Percentiles rank a stretch among this genome's conserved stretches.
phyloP scores from a whole-genome alignment of 2,329 filamentous ascomycete species.

The Ceratocystis cubensis region DNA sequence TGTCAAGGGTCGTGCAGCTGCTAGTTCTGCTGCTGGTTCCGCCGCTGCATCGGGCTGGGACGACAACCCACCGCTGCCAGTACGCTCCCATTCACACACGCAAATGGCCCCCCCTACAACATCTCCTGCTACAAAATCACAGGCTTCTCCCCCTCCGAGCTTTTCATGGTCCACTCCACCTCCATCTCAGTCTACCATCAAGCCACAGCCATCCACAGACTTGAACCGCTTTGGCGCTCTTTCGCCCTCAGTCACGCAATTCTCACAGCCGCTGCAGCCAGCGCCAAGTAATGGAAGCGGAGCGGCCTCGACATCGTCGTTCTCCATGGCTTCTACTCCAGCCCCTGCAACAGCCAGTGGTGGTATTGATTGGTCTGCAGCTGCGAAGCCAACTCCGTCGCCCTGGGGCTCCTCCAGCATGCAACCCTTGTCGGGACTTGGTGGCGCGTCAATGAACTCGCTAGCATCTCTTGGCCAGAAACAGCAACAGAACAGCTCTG shows the following conservation, averaged over 20 bases:
- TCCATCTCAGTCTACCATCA: constrained; percentile 28
- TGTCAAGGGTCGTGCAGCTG: constrained; percentile 53
- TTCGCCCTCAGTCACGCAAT: constrained; percentile 48
- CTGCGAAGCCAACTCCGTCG: not conserved
- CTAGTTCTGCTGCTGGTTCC: constrained; percentile 27
- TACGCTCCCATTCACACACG: constrained; percentile 26
- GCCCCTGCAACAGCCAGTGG: constrained; percentile 22
- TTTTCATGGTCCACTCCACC: constrained; percentile 55
- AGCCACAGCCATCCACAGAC: constrained; percentile 35
- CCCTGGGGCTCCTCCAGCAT: not conserved
- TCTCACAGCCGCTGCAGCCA: constrained; percentile 42
- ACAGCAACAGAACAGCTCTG: constrained; percentile 26
- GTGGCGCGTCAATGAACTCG: constrained; percentile 35
- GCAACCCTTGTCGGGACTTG: constrained; percentile 22
- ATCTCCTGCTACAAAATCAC: constrained; percentile 22
- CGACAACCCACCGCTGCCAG: constrained; percentile 24
- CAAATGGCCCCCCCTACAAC: not conserved
- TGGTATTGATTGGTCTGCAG: not conserved
- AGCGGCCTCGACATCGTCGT: constrained; percentile 26
- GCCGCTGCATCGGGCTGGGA: constrained; percentile 40
- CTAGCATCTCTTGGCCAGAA: constrained; percentile 35
- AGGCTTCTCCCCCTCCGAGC: constrained; percentile 31
- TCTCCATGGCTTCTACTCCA: constrained; percentile 36
- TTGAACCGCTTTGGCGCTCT: constrained; percentile 43
- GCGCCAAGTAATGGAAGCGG: constrained; percentile 21